Conservation (phyloP, 768 basidiomycete species). For the Paxillus involutus region DNA sequence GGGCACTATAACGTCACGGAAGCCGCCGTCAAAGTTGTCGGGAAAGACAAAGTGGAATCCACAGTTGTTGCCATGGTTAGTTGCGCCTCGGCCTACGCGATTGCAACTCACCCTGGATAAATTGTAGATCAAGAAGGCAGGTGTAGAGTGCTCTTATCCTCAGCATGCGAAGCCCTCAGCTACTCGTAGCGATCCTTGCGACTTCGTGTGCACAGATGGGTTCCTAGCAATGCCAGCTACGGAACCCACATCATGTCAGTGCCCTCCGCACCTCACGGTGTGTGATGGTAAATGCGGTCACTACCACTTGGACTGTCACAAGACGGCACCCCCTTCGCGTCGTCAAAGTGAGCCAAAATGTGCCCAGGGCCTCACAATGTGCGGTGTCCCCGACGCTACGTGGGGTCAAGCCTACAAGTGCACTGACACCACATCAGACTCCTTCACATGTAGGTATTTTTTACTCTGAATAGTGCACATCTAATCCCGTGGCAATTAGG, state of each 20-base stretch:
- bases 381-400: slow-evolving; percentile 20
- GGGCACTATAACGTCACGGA: slow-evolving; percentile 21
- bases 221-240: slow-evolving; percentile 20
- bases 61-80: slow-evolving; percentile 24
- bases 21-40: slow-evolving; percentile 22
- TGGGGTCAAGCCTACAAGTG: slow-evolving; percentile 30
- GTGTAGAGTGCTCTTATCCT: slow-evolving; percentile 33
- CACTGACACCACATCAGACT: slow-evolving; percentile 24
- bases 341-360: slow-evolving; percentile 23
- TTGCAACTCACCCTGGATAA: neutral
- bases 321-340: slow-evolving; percentile 14
- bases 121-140: slow-evolving; percentile 23
- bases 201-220: slow-evolving; percentile 29
- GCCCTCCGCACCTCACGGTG: slow-evolving; percentile 21
- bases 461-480: neutral
- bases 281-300: slow-evolving; percentile 34
- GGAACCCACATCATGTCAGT: slow-evolving; percentile 25
- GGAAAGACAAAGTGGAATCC: slow-evolving; percentile 19
- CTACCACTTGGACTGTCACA: slow-evolving; percentile 21
- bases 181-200: slow-evolving; percentile 21
- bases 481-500: slow-evolving; percentile 17
- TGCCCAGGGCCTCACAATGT: slow-evolving; percentile 19
- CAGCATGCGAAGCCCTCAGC: slow-evolving; percentile 23
- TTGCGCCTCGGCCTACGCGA: neutral
- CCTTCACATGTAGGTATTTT: slow-evolving; percentile 30